Percentiles rank a stretch among this genome's conserved stretches.
Evolutionary conservation across 2,329 filamentous ascomycete species (phyloP).

Genomic region (Exophiala xenobiotica): DNA sequence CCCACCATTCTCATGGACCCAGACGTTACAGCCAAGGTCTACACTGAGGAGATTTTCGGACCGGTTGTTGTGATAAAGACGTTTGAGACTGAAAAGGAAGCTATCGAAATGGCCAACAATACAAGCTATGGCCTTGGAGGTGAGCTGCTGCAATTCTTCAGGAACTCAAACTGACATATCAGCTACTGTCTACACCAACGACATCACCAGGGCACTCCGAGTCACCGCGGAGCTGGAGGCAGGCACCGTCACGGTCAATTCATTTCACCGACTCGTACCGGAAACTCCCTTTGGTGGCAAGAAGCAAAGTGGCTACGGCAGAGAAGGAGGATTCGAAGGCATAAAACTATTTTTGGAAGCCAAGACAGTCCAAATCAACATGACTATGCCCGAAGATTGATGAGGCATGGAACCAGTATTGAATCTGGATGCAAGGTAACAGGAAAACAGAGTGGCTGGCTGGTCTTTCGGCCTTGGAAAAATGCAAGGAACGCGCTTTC

Average conservation of each 20-base stretch:
- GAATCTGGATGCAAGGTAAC: too few species aligned
- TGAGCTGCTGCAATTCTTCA: neutral
- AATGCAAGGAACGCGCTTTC: too few species aligned
- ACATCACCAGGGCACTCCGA: constrained; percentile 23
- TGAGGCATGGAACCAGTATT: too few species aligned
- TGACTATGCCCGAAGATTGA: too few species aligned
- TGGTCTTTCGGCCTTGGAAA: too few species aligned
- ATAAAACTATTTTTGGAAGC: constrained; percentile 59
- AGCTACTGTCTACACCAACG: constrained; percentile 50
- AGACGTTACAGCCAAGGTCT: constrained; percentile 56
- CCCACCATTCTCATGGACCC: constrained; percentile 21
- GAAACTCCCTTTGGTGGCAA: constrained; percentile 65
- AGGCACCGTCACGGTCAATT: constrained; percentile 59
- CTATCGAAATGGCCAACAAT: constrained; percentile 40
- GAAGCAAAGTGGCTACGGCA: constrained; percentile 76
- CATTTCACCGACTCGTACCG: constrained; percentile 42
- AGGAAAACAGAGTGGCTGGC: too few species aligned
- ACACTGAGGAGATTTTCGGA: constrained; percentile 72
- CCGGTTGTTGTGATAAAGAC: constrained; percentile 67
- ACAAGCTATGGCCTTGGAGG: constrained; percentile 38
- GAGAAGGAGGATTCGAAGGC: constrained; percentile 69
- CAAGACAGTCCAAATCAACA: constrained; percentile 52
- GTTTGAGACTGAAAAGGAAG: constrained; percentile 41
- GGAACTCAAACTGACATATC: constrained; percentile 9
- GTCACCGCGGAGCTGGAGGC: constrained; percentile 22